phyloP scores from a whole-genome alignment of 2,329 filamentous ascomycete genomes.

The Clarireedia sp. region DNA sequence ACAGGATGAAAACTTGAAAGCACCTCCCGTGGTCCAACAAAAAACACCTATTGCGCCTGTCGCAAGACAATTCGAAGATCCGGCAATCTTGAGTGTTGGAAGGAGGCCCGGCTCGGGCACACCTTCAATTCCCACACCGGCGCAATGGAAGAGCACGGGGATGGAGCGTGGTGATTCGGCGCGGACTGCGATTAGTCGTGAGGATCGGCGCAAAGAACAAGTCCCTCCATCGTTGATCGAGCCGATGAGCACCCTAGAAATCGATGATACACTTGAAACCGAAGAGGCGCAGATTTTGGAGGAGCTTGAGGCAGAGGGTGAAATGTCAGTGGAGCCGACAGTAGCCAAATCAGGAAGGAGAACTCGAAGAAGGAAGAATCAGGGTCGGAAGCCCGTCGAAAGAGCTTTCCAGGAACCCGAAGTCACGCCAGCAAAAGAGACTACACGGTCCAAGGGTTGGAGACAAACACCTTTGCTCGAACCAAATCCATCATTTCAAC shows the following conservation, averaged over 20 bases:
- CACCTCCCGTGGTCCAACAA: slow-evolving; percentile 4
- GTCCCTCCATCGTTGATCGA: slow-evolving; percentile 36
- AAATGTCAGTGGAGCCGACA: slow-evolving; percentile 15
- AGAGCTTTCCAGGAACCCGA: slow-evolving; percentile 30
- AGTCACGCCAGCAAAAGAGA: slow-evolving; percentile 37
- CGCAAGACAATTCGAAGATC: slow-evolving; percentile 26
- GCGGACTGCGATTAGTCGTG: slow-evolving; percentile 18
- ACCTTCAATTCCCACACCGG: slow-evolving; percentile 12
- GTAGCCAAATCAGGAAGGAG: slow-evolving; percentile 27
- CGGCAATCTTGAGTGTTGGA: slow-evolving; percentile 30
- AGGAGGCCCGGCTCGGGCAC: slow-evolving; percentile 28
- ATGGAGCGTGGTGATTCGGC: slow-evolving; percentile 24
- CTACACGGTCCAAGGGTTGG: slow-evolving; percentile 54
- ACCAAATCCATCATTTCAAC: slow-evolving; percentile 54
- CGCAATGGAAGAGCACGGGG: slow-evolving; percentile 28
- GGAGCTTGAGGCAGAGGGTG: slow-evolving; percentile 18
- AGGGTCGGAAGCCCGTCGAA: slow-evolving; percentile 31
- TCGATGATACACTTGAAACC: slow-evolving; percentile 25
- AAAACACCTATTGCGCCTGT: slow-evolving; percentile 5
- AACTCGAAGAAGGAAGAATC: slow-evolving; percentile 36
- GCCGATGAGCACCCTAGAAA: slow-evolving; percentile 35
- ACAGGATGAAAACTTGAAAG: slow-evolving; percentile 20
- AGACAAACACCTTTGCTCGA: slow-evolving; percentile 59
- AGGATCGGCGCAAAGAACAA: slow-evolving; percentile 19
- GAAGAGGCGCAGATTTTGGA: slow-evolving; percentile 19